phyloP scores from a whole-genome alignment of 495 filamentous ascomycete species.

The Podospora didyma region DNA sequence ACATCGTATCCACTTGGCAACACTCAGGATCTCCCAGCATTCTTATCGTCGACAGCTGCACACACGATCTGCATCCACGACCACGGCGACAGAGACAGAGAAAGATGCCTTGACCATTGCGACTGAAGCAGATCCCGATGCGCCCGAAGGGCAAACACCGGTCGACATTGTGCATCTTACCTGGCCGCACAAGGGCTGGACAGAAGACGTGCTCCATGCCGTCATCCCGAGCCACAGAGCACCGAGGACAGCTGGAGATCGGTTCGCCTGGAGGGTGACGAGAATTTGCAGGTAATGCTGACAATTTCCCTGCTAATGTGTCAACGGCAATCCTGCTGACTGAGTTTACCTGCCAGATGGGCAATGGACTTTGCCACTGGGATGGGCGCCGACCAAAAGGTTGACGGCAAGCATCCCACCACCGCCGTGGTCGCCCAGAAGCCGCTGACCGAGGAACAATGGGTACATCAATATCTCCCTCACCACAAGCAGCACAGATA shows the following conservation, averaged over 20 bases:
- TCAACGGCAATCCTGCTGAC: too few species aligned
- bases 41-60: too few species aligned
- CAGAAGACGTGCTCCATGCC: conserved; percentile 40
- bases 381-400: conserved; percentile 37
- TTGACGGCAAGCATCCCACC: conserved; percentile 43
- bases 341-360: conserved; percentile 25
- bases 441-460: conserved; percentile 46
- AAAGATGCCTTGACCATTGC: too few species aligned
- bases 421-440: conserved; percentile 37
- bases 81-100: too few species aligned
- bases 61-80: too few species aligned
- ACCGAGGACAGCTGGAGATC: conserved; percentile 35
- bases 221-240: conserved; percentile 38
- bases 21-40: too few species aligned
- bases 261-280: conserved; percentile 43
- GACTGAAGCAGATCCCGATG: too few species aligned
- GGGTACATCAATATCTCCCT: conserved; percentile 23
- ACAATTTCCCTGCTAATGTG: background rate
- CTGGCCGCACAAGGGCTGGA: conserved; percentile 65
- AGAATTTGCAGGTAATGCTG: conserved; percentile 23
- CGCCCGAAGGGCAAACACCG: too few species aligned
- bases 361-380: conserved; percentile 45
- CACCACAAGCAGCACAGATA: conserved; percentile 3
- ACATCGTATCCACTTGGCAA: too few species aligned
- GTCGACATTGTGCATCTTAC: too few species aligned